Conservation (phyloP, 495 filamentous ascomycete species). For the Penicilliopsis zonata region DNA sequence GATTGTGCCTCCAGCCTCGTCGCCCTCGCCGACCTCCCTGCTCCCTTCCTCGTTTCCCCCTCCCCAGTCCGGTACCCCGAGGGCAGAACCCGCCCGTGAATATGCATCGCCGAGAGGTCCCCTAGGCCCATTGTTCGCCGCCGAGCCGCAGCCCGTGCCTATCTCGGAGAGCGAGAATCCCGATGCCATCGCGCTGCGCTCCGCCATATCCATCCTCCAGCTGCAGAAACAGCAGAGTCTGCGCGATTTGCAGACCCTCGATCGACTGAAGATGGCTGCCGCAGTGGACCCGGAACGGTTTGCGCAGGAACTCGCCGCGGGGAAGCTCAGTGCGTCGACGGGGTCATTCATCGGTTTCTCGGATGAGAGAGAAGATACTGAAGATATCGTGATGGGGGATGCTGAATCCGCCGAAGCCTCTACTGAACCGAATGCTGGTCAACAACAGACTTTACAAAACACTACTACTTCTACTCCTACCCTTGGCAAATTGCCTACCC, state of each 20-base stretch:
- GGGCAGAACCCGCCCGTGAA: not conserved
- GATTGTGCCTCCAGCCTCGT: conserved; percentile 20
- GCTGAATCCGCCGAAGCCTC: conserved; percentile 18
- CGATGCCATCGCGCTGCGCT: conserved; percentile 71
- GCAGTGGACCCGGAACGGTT: conserved; percentile 59
- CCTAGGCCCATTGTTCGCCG: conserved; percentile 9
- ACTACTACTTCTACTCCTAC: too few species aligned
- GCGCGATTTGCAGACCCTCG: conserved; percentile 55
- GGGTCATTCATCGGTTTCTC: conserved; percentile 27
- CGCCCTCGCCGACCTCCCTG: conserved; percentile 18
- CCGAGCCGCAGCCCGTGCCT: conserved; percentile 46
- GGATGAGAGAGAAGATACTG: conserved; percentile 25
- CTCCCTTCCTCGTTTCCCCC: not conserved
- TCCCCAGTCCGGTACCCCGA: not conserved
- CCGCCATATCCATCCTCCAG: conserved; percentile 71
- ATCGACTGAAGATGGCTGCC: conserved; percentile 50
- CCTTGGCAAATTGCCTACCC: conserved; percentile 51
- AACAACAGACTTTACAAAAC: too few species aligned
- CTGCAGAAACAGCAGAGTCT: conserved; percentile 65
- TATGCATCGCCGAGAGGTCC: not conserved
- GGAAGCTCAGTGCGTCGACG: conserved; percentile 26
- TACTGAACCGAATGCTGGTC: conserved; percentile 10
- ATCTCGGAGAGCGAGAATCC: conserved; percentile 68
- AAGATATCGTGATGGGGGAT: too few species aligned
- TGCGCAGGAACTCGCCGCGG: conserved; percentile 44